Base-by-base conservation (phyloP, 164 flowering plant genomes). In the Vitis cinerea region DNA sequence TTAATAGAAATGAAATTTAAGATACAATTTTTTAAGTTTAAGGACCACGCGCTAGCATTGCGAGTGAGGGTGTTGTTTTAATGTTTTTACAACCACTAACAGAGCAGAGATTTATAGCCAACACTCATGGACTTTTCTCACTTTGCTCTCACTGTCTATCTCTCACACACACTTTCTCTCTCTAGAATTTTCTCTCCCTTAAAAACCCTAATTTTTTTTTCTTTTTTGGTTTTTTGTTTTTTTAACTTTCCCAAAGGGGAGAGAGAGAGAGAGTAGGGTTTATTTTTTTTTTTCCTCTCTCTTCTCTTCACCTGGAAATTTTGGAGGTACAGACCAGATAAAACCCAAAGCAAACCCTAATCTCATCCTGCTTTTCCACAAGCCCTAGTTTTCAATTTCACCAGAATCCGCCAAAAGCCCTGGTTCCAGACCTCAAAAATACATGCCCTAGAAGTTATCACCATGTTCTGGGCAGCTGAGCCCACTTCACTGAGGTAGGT, bases 201-300 rank as follows among this genome's bases (percentile, higher is more conserved):
- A 6, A 37, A 37, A 37, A 4, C 44, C 44, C 44, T 37, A 37
- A 2, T 37, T 51, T 30, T 64, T 50, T 44, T 2, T 12, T 9
- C 16, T 44, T 3, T 53, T 31, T 61, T 13, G 3, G 29, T 12
- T 49, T 50, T 58, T 48, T 55, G 12, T 27, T 10, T 60, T 50
- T 68, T 68, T 67, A 16, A 62, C 61, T 54, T 51, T 64, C 64
- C 55, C 61, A 55, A 13, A 65, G 57, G 30, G 60, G 19, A 58
- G 57, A 65, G 62, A 48, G 10, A 61, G 48, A 37, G 44, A 37
- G 55, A 73, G 72, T 63, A 59, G 71, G 70, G 70, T 69, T 74
- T 75, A 30, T 31, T 49, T 51, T 64, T 51, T 64, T 62, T 61
- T 23, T 52, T 10, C 15, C 14, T 59, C 48, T 61, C 66, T 37